These are phyloP conservation scores for Populus davidiana DNA, from an alignment of 345 rosid genomes.

Conservation along the genomic window DNA sequence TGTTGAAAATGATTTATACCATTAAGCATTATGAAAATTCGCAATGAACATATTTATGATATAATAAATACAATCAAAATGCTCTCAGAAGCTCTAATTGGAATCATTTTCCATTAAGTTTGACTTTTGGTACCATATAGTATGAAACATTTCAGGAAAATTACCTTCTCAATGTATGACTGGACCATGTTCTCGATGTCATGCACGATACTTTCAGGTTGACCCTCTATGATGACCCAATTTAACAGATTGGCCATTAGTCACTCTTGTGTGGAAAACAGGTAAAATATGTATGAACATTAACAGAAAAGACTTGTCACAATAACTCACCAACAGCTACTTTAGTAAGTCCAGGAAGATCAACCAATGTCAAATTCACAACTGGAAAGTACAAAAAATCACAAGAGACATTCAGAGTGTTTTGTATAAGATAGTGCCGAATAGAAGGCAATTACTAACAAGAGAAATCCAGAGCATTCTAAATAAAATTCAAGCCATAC, in stretches of 20 bases:
- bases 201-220: slow-evolving; percentile 79
- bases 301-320: slow-evolving; percentile 1
- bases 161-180: slow-evolving; percentile 86
- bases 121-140: not conserved
- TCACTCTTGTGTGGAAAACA: not conserved
- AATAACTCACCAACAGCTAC: slow-evolving; percentile 81
- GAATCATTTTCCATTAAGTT: not conserved
- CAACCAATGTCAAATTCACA: slow-evolving; percentile 90
- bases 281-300: not conserved
- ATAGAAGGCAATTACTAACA: not conserved
- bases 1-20: not conserved
- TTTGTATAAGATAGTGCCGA: slow-evolving; percentile 3
- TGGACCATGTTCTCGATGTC: slow-evolving; percentile 92
- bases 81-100: not conserved
- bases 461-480: not conserved
- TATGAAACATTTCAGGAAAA: slow-evolving; percentile 5
- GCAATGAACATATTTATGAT: not conserved
- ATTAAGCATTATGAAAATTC: not conserved
- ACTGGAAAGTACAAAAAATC: slow-evolving; percentile 41
- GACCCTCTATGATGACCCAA: slow-evolving; percentile 64
- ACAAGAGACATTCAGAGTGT: not conserved
- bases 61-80: slow-evolving; percentile 7
- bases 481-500: too few relatives aligned
- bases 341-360: slow-evolving; percentile 97
- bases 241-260: slow-evolving; percentile 1